Percentiles rank a stretch among this genome's conserved stretches.
Conservation (phyloP, 2,329 filamentous ascomycete genomes). For the Botryotinia globosa region DNA sequence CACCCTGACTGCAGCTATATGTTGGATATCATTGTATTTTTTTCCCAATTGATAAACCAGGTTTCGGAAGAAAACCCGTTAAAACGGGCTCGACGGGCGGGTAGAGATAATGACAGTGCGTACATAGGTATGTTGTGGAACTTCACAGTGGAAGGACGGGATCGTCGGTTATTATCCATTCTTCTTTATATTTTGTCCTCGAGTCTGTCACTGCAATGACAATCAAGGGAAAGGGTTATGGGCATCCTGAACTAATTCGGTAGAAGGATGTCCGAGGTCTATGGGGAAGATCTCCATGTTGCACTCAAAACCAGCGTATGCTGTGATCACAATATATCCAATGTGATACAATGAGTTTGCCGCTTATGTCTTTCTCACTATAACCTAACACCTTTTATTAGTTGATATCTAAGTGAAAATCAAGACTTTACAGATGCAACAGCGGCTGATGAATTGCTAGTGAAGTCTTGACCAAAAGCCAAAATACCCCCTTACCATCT, state of each 20-base stretch:
- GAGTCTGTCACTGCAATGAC: neutral
- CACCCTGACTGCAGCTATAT: neutral
- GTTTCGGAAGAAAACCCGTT: neutral
- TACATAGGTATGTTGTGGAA: neutral
- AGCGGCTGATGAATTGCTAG: neutral
- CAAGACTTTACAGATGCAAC: neutral
- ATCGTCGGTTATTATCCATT: neutral
- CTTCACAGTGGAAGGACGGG: neutral
- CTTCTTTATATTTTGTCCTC: neutral
- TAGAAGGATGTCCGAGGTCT: conserved; percentile 9
- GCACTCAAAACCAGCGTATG: neutral
- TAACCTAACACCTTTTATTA: neutral
- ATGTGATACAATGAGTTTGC: neutral
- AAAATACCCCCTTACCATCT: neutral
- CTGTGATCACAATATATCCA: neutral
- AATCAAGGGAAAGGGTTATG: neutral
- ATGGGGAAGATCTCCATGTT: neutral
- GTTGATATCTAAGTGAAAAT: neutral
- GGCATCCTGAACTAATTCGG: neutral
- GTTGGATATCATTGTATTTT: neutral
- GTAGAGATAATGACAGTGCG: neutral
- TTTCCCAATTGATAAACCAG: neutral
- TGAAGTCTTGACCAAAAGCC: neutral
- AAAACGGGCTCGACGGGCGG: neutral
- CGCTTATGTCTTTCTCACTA: neutral